Base-by-base conservation (phyloP, 345 rosid genomes). In the Hibiscus mutabilis region DNA sequence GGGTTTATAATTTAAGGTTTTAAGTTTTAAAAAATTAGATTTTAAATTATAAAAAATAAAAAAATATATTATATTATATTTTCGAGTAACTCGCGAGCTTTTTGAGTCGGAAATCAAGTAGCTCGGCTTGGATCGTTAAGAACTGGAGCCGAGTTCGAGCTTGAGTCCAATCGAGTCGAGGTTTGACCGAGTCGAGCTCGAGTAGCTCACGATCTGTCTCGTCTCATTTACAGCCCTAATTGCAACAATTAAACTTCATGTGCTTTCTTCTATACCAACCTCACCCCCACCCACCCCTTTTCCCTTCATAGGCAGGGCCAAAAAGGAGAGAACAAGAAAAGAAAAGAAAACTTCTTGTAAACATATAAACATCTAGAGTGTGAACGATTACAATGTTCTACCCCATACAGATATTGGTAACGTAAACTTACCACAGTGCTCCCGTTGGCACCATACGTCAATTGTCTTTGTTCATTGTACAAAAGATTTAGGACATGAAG, bases 381-480 rank as follows among this genome's bases (percentile, higher is more conserved):
- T 29, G 16, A 51, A 27, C 24, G 18, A 67, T 27, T 65, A 66
- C 15, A 46, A 7, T 5, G 13, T 25, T 66, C 53, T 14, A 25
- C 14, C 57, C 14, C 9, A 42, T 24, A 8, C 2, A 42, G 14
- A 58, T 1, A 59, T 21, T 15, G 15, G 18, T 22, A 56, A 56
- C 19, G 61, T 49, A 75, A 58, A 80, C 86, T 85, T 77, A 95
- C 99, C 84, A 91, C 24, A 14, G 67, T 66, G 71, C 72, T 73
- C 78, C 86, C 96, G 31, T 81, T 77, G 72, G 99, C 89, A 76
- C 90, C 93, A 57, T 19, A 56, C 31, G 99, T 90, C 66, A 91
- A 71, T 57, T 90, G 99, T 78, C 59, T 85, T 67, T 76, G 69
- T 75, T 90, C 89, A 60, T 79, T 82, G 75, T 75, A 73, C 63